A percentile compares a stretch with the other conserved stretches of the same genome.
These are phyloP conservation scores for Solioccasus polychromus DNA, from an alignment of 768 basidiomycete species.

Conservation along the genomic window DNA sequence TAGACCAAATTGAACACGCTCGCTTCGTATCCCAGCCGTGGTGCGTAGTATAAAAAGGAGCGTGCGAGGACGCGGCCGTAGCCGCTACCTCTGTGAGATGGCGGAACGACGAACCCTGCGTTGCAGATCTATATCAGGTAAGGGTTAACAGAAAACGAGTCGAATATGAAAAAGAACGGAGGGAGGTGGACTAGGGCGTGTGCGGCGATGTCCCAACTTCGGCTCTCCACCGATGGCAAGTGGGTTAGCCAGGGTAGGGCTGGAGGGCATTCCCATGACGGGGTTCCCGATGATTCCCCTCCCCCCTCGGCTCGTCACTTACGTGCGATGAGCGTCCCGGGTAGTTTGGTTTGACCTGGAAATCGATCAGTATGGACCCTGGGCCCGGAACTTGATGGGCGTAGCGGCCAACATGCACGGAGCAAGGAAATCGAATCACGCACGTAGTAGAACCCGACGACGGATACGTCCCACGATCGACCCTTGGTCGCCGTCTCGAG, in stretches of 20 bases:
- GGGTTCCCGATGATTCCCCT: too few species aligned
- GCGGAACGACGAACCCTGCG: conserved; percentile 81
- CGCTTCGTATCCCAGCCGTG: conserved; percentile 68
- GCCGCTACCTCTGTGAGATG: conserved; percentile 56
- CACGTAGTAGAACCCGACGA: conserved; percentile 81
- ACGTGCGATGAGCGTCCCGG: conserved; percentile 89
- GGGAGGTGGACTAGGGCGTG: too few species aligned
- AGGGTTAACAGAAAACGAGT: too few species aligned
- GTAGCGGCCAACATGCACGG: not conserved
- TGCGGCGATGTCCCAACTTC: too few species aligned
- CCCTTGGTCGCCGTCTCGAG: conserved; percentile 47
- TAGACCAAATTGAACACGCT: conserved; percentile 93
- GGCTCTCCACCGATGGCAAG: too few species aligned
- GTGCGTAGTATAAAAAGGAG: conserved; percentile 81
- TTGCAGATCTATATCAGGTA: conserved; percentile 93
- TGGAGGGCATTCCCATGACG: too few species aligned
- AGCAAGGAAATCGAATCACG: conserved; percentile 27
- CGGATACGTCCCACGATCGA: conserved; percentile 61
- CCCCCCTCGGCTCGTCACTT: too few species aligned
- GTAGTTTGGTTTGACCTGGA: conserved; percentile 81
- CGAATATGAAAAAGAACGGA: too few species aligned
- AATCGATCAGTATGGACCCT: not conserved
- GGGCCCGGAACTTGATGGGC: too few species aligned
- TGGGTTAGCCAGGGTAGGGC: too few species aligned
- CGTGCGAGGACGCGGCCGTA: conserved; percentile 71